Conservation (phyloP, 2,329 filamentous ascomycete species). For the Aspergillus uvarum region DNA sequence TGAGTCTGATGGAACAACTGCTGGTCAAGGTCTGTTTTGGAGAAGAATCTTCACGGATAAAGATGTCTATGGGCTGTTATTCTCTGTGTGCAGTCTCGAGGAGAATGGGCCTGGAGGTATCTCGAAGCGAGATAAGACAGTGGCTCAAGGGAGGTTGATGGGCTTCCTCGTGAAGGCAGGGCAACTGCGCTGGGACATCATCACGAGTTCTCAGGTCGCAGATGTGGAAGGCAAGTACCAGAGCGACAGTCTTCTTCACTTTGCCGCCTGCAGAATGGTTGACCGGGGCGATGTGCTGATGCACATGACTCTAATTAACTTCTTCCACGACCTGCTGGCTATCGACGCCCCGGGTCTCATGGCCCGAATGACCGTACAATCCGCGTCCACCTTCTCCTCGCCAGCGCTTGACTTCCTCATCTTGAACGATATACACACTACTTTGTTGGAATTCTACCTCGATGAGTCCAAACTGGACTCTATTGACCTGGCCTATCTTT, state of each 20-base stretch:
- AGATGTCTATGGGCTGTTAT: slow-evolving; percentile 58
- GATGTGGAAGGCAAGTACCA: slow-evolving; percentile 51
- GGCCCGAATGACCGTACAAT: slow-evolving; percentile 30
- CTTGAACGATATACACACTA: slow-evolving; percentile 50
- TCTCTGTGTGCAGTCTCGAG: slow-evolving; percentile 53
- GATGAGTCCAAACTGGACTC: slow-evolving; percentile 52
- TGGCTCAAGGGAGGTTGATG: slow-evolving; percentile 61
- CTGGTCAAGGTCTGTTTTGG: slow-evolving; percentile 58
- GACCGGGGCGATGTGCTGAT: slow-evolving; percentile 59
- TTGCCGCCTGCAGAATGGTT: slow-evolving; percentile 56
- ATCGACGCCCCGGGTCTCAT: slow-evolving; percentile 40
- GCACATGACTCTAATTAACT: slow-evolving; percentile 60
- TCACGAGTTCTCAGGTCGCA: slow-evolving; percentile 52
- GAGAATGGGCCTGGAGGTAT: slow-evolving; percentile 38
- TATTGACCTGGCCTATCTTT: slow-evolving; percentile 55
- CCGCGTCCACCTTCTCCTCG: slow-evolving; percentile 41
- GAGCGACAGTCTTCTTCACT: slow-evolving; percentile 53
- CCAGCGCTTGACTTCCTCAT: slow-evolving; percentile 54
- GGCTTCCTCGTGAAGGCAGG: slow-evolving; percentile 57
- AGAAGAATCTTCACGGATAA: slow-evolving; percentile 61
- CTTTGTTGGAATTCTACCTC: slow-evolving; percentile 52
- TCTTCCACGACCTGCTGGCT: slow-evolving; percentile 55
- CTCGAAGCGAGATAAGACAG: slow-evolving; percentile 54
- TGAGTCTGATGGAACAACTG: slow-evolving; percentile 21
- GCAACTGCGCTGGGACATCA: slow-evolving; percentile 54